phyloP scores from a whole-genome alignment of 2,329 filamentous ascomycete species.

The Rhynchosporium agropyri region DNA sequence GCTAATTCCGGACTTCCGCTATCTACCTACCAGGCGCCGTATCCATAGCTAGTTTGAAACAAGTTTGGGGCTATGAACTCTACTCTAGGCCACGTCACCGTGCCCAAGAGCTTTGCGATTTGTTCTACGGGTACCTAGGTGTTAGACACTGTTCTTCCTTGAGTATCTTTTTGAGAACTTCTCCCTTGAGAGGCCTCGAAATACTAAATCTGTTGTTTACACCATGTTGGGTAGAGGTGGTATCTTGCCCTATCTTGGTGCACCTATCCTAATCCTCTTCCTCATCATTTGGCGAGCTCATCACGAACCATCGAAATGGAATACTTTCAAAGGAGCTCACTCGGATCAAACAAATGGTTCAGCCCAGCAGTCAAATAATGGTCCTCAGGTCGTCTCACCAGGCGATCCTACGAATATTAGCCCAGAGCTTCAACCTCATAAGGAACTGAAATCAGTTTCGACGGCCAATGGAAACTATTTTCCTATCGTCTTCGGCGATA shows the following conservation, averaged over 20 bases:
- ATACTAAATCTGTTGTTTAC: background rate
- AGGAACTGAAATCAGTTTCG: conserved; percentile 45
- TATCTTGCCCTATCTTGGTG: conserved; percentile 5
- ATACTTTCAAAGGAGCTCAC: background rate
- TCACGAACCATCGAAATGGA: conserved; percentile 14
- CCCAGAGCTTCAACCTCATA: conserved; percentile 32
- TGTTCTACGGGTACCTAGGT: background rate
- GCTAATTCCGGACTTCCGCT: too few species aligned
- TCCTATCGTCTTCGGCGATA: conserved; percentile 49
- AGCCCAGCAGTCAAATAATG: background rate
- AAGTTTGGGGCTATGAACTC: background rate
- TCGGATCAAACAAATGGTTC: background rate
- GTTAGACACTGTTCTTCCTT: too few species aligned
- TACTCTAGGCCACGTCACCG: conserved; percentile 1
- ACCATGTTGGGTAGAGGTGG: conserved; percentile 16
- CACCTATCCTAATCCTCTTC: conserved; percentile 14
- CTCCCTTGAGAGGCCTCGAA: background rate
- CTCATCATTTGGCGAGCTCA: conserved; percentile 11
- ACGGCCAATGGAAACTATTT: conserved; percentile 53
- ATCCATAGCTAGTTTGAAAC: background rate
- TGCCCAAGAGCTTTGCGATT: conserved; percentile 15
- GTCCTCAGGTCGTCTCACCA: conserved; percentile 8
- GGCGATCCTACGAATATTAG: conserved; percentile 10
- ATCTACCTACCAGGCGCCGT: too few species aligned
- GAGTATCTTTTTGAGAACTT: background rate